phyloP scores from a whole-genome alignment of 306 rosid species.

The Dalbergia cultrata region DNA sequence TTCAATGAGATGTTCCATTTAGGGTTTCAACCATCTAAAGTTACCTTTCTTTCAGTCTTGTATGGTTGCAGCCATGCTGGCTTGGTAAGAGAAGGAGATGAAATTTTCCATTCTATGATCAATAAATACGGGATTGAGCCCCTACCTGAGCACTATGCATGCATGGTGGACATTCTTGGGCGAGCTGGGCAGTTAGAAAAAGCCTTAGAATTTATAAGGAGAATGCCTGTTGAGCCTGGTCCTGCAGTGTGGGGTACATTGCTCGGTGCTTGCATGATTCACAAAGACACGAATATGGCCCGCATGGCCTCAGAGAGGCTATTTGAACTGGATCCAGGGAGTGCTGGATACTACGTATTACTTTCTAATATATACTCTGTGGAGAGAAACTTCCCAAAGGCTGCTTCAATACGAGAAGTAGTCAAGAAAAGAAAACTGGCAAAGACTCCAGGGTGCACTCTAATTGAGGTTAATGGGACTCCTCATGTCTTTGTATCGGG shows the following conservation, averaged over 20 bases:
- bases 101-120: slow-evolving; percentile 78
- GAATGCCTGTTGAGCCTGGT: slow-evolving; percentile 85
- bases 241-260: slow-evolving; percentile 92
- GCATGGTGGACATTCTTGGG: slow-evolving; percentile 98
- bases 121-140: slow-evolving; percentile 72
- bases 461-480: slow-evolving; percentile 79
- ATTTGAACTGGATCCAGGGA: slow-evolving; percentile 79
- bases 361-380: slow-evolving; percentile 88
- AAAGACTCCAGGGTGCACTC: slow-evolving; percentile 93
- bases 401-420: slow-evolving; percentile 83
- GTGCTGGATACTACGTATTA: slow-evolving; percentile 82
- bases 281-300: slow-evolving; percentile 75
- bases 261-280: slow-evolving; percentile 94
- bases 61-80: slow-evolving; percentile 99
- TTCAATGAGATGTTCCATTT: slow-evolving; percentile 72
- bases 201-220: slow-evolving; percentile 80
- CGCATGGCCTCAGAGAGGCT: slow-evolving; percentile 82
- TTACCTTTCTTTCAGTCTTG: slow-evolving; percentile 84
- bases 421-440: slow-evolving; percentile 77
- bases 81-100: slow-evolving; percentile 81
- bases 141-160: slow-evolving; percentile 86
- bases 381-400: slow-evolving; percentile 85
- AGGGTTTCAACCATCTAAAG: slow-evolving; percentile 66
- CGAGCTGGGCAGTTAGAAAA: slow-evolving; percentile 80
- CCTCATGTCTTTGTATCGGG: slow-evolving; percentile 82